Percentiles rank a stretch among this genome's conserved stretches.
Evolutionary conservation across 495 filamentous ascomycete genomes (phyloP).

Genomic region (Penicillium daleae): DNA sequence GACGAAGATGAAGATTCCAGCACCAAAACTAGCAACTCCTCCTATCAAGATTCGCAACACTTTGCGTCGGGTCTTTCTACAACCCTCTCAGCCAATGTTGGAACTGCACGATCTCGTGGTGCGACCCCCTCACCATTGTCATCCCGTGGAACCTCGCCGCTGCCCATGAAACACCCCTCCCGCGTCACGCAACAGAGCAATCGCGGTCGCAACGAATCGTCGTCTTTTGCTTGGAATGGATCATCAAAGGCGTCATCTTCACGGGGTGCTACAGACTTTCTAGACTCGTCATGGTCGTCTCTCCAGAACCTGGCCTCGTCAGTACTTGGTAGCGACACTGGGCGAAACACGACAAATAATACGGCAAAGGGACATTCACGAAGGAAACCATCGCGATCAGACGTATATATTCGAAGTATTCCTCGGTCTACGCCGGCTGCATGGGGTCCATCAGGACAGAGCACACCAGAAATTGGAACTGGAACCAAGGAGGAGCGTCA

Average conservation of each 20-base stretch:
- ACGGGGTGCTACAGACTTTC: conserved; percentile 44
- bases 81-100: conserved; percentile 29
- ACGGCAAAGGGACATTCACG: conserved; percentile 36
- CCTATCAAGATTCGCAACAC: conserved; percentile 33
- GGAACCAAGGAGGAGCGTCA: conserved; percentile 62
- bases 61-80: conserved; percentile 40
- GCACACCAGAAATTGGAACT: conserved; percentile 49
- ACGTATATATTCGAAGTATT: conserved; percentile 44
- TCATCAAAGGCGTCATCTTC: conserved; percentile 36
- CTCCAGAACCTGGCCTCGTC: conserved; percentile 58
- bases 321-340: conserved; percentile 52
- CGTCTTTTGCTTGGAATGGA: conserved; percentile 37
- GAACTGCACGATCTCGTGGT: conserved; percentile 43
- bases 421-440: conserved; percentile 42
- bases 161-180: conserved; percentile 52
- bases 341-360: conserved; percentile 36
- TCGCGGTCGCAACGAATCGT: conserved; percentile 27
- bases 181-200: conserved; percentile 35
- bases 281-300: conserved; percentile 58
- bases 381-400: conserved; percentile 50
- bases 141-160: conserved; percentile 51
- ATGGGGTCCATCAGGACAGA: conserved; percentile 59
- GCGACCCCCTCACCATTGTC: conserved; percentile 48
- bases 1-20: conserved; percentile 33
- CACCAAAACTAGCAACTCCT: conserved; percentile 18